Percentiles rank a stretch among this genome's conserved stretches.
Conservation (phyloP, 768 basidiomycete species). For the Candolleomyces eurysporus region DNA sequence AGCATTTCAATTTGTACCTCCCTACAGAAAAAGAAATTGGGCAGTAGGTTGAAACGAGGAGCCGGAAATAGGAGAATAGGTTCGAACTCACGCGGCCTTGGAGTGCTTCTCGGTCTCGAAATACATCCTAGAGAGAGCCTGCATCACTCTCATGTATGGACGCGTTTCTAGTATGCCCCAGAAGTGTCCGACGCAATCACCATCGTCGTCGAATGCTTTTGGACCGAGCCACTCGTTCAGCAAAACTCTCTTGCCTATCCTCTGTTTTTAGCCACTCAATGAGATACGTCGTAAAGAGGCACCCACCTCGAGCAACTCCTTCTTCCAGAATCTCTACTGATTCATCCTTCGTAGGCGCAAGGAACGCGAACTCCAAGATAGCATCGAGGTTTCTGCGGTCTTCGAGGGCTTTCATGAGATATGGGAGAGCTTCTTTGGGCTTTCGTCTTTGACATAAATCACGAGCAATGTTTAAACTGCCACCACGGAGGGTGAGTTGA, state of each 20-base stretch:
- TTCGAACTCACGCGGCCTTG: background rate
- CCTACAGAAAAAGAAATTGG: background rate
- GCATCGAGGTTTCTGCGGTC: conserved; percentile 42
- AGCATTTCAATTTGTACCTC: conserved; percentile 30
- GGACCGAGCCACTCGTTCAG: conserved; percentile 1
- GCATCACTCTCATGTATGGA: conserved; percentile 1
- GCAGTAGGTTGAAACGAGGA: background rate
- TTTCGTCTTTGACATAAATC: conserved; percentile 29
- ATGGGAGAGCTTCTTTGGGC: conserved; percentile 35
- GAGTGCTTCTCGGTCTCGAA: background rate
- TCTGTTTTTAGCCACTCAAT: background rate
- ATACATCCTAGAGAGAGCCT: background rate
- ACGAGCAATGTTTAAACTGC: conserved; percentile 35
- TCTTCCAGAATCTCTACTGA: conserved; percentile 25
- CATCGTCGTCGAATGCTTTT: background rate
- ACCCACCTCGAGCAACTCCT: conserved; percentile 16
- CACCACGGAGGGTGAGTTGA: background rate
- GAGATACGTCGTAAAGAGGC: background rate
- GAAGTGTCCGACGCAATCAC: background rate
- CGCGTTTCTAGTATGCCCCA: conserved; percentile 2
- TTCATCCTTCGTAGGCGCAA: background rate
- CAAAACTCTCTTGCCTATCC: background rate
- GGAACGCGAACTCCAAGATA: conserved; percentile 32
- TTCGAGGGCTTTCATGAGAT: conserved; percentile 37
- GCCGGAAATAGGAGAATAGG: background rate